phyloP scores from a whole-genome alignment of 495 filamentous ascomycete genomes.

The Penicillium pulvis region DNA sequence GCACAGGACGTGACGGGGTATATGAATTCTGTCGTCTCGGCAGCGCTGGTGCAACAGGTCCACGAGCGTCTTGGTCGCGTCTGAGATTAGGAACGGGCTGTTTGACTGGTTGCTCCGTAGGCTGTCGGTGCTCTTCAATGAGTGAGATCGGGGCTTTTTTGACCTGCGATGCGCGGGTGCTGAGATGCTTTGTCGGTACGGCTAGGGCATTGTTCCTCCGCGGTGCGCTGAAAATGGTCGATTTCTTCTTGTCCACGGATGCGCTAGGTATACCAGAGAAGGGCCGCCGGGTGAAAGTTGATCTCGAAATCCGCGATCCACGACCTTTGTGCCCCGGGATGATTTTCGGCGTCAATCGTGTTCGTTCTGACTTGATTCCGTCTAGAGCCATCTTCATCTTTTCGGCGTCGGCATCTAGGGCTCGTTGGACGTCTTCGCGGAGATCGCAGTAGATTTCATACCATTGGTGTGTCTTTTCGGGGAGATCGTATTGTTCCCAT shows the following conservation, averaged over 20 bases:
- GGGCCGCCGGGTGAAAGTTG: conserved; percentile 29
- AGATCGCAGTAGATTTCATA: conserved; percentile 63
- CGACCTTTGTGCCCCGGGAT: conserved; percentile 33
- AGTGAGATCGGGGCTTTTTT: conserved; percentile 42
- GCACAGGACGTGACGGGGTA: not conserved
- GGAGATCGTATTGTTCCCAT: conserved; percentile 59
- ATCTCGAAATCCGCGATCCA: conserved; percentile 28
- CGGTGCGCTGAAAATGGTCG: conserved; percentile 38
- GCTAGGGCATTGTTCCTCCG: conserved; percentile 41
- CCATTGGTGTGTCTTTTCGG: conserved; percentile 60
- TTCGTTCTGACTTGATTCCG: conserved; percentile 51
- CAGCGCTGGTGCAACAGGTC: conserved; percentile 27
- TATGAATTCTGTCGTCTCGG: conserved; percentile 6
- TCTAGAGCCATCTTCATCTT: conserved; percentile 51
- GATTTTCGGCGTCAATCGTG: conserved; percentile 48
- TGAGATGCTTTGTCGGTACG: conserved; percentile 44
- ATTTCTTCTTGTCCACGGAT: conserved; percentile 32
- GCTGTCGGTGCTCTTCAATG: conserved; percentile 45
- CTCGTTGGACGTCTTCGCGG: conserved; percentile 42
- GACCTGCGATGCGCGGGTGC: conserved; percentile 39
- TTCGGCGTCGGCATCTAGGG: conserved; percentile 51
- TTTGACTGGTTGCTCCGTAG: conserved; percentile 18
- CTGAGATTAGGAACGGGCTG: not conserved
- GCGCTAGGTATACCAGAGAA: conserved; percentile 28
- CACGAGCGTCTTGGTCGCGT: conserved; percentile 4